These are phyloP conservation scores for Epichloe uncinata DNA, from an alignment of 2,329 filamentous ascomycete species.

Conservation along the genomic window DNA sequence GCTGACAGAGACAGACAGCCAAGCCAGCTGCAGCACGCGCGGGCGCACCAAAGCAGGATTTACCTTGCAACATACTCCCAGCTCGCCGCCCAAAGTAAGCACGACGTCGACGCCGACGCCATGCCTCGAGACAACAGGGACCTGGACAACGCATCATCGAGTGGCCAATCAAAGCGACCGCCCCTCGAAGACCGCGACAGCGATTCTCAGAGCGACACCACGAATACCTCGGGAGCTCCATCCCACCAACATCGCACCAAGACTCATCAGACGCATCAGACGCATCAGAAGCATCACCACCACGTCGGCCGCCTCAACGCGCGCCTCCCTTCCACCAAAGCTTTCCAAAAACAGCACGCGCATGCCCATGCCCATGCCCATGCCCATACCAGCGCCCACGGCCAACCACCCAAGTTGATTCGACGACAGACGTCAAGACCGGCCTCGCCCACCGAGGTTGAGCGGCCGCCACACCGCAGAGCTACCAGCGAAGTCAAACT, in stretches of 20 bases:
- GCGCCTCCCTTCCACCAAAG: conserved; percentile 39
- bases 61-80: neutral
- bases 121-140: conserved; percentile 35
- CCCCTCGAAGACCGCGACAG: conserved; percentile 23
- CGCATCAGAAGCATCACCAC: conserved; percentile 19
- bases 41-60: neutral
- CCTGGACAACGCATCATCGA: conserved; percentile 31
- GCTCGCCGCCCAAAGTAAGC: neutral
- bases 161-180: conserved; percentile 44
- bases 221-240: conserved; percentile 11
- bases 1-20: too few relatives aligned
- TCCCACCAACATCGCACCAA: conserved; percentile 18
- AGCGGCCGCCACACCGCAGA: conserved; percentile 30
- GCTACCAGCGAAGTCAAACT: conserved; percentile 38
- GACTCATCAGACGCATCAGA: conserved; percentile 18
- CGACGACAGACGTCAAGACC: conserved; percentile 31
- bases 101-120: neutral
- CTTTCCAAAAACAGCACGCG: conserved; percentile 28
- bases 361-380: too few relatives aligned
- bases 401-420: conserved; percentile 22
- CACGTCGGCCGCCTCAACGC: conserved; percentile 34
- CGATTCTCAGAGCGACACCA: conserved; percentile 20
- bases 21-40: neutral
- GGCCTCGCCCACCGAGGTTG: conserved; percentile 22
- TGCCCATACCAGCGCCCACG: conserved; percentile 12